phyloP scores from a whole-genome alignment of 768 basidiomycete species.

The Saitozyma podzolica region DNA sequence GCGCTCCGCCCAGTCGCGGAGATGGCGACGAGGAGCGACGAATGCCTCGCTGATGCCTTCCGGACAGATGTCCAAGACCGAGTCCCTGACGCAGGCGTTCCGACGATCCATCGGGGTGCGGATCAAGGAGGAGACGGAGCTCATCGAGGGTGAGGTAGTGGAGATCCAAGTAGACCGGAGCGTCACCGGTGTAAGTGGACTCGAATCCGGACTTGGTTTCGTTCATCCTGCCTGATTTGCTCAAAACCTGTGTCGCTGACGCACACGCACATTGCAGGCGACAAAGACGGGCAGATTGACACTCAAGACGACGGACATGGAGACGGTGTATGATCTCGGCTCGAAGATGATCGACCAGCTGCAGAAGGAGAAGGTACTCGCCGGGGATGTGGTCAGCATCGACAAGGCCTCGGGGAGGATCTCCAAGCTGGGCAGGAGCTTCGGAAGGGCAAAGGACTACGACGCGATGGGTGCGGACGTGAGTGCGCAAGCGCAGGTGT shows the following conservation, averaged over 20 bases:
- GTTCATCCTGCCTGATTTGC: background rate
- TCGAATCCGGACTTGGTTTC: slow-evolving; percentile 16
- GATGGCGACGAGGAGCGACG: background rate
- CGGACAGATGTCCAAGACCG: slow-evolving; percentile 88
- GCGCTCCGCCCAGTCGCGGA: background rate
- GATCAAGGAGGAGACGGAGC: slow-evolving; percentile 95
- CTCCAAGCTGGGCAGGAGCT: slow-evolving; percentile 91
- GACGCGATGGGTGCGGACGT: slow-evolving; percentile 99
- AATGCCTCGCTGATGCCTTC: background rate
- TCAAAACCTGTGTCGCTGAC: background rate
- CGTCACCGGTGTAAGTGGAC: slow-evolving; percentile 75
- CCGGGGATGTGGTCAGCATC: slow-evolving; percentile 90
- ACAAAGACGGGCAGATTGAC: slow-evolving; percentile 97
- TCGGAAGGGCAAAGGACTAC: slow-evolving; percentile 95
- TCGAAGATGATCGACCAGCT: slow-evolving; percentile 99
- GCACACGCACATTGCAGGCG: slow-evolving; percentile 60
- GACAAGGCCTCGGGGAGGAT: slow-evolving; percentile 98
- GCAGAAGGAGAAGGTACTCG: slow-evolving; percentile 91
- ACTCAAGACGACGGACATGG: slow-evolving; percentile 99
- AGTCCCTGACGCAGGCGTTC: slow-evolving; percentile 95
- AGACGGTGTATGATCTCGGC: slow-evolving; percentile 97
- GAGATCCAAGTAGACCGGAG: slow-evolving; percentile 98
- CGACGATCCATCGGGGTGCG: slow-evolving; percentile 93
- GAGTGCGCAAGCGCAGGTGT: slow-evolving; percentile 48
- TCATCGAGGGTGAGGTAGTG: slow-evolving; percentile 97